Conservation (phyloP, 139 green algal genomes). For the Chlamydomonas schloesseri region DNA sequence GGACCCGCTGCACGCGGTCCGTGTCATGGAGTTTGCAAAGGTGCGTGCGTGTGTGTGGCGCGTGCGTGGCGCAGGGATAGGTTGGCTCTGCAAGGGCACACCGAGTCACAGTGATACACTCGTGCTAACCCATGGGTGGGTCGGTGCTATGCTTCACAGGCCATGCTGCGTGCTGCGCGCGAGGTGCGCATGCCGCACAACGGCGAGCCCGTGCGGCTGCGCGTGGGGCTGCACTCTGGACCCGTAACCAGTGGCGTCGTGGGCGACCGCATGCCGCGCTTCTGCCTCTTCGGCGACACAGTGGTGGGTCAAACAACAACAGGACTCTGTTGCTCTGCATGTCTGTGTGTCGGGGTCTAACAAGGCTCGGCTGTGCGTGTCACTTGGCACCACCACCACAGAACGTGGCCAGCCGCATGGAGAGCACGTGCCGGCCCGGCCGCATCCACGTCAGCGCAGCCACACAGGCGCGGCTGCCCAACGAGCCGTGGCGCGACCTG, state of each 20-base stretch:
- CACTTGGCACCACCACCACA: not conserved
- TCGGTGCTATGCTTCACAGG: not conserved
- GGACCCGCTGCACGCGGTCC: conserved; percentile 51
- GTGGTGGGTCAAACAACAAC: not conserved
- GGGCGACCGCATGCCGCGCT: conserved; percentile 35
- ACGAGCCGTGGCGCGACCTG: conserved; percentile 16
- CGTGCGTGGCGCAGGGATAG: too few relatives aligned
- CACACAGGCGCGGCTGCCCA: not conserved
- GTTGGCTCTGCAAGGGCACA: not conserved
- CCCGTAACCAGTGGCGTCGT: conserved; percentile 37
- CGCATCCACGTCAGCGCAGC: conserved; percentile 56
- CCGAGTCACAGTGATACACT: not conserved
- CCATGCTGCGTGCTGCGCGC: conserved; percentile 34
- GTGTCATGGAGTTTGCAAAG: conserved; percentile 38
- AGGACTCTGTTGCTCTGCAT: not conserved
- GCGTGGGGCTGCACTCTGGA: conserved; percentile 33
- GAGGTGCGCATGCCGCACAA: conserved; percentile 55
- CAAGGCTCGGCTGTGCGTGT: too few relatives aligned
- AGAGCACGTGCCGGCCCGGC: conserved; percentile 59
- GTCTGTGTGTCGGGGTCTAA: too few relatives aligned
- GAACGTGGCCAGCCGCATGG: conserved; percentile 72
- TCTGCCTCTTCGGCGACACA: conserved; percentile 40
- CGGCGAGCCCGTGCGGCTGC: conserved; percentile 42
- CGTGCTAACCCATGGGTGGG: too few relatives aligned
- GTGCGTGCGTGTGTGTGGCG: not conserved